Evolutionary conservation across 1,284 basidiomycete genomes (phyloP).

Genomic region (Rhodotorula sp.): DNA sequence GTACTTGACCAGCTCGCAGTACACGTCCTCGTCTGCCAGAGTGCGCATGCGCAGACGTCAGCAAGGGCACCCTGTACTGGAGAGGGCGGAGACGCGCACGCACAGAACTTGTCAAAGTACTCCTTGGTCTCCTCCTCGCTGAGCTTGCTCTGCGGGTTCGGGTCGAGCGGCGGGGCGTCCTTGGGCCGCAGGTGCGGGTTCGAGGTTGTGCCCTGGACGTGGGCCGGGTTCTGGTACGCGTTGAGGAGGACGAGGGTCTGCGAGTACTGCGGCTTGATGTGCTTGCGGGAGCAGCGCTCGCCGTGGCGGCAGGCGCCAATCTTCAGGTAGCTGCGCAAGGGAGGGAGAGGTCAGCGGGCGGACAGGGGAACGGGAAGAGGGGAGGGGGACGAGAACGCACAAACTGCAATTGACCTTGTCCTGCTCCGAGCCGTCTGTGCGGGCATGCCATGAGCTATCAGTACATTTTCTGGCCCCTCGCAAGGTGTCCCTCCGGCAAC

Average conservation of each 20-base stretch:
- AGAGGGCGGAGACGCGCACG: slow-evolving; percentile 76
- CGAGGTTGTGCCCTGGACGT: slow-evolving; percentile 78
- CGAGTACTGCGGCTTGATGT: slow-evolving; percentile 95
- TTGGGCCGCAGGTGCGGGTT: slow-evolving; percentile 38
- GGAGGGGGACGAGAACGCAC: slow-evolving; percentile 13
- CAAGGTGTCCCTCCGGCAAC: too few relatives aligned
- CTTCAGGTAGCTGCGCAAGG: slow-evolving; percentile 54
- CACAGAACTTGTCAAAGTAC: slow-evolving; percentile 89
- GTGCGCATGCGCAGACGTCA: slow-evolving; percentile 1
- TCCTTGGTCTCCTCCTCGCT: slow-evolving; percentile 84
- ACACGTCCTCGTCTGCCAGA: slow-evolving; percentile 47
- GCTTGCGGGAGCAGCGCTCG: slow-evolving; percentile 94
- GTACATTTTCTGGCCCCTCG: not conserved
- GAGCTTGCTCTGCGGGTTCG: slow-evolving; percentile 52
- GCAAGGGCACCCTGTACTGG: too few relatives aligned
- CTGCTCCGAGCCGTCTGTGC: slow-evolving; percentile 47
- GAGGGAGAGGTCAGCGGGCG: not conserved
- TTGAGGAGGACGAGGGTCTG: slow-evolving; percentile 96
- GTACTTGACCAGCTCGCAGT: slow-evolving; percentile 81
- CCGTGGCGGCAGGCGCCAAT: slow-evolving; percentile 95
- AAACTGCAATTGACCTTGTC: slow-evolving; percentile 50
- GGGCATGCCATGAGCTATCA: not conserved
- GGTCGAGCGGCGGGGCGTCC: slow-evolving; percentile 28
- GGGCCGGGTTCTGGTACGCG: slow-evolving; percentile 93
- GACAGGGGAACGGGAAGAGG: not conserved